Conservation (phyloP, 164 flowering plant genomes). For the Annona squamosa region DNA sequence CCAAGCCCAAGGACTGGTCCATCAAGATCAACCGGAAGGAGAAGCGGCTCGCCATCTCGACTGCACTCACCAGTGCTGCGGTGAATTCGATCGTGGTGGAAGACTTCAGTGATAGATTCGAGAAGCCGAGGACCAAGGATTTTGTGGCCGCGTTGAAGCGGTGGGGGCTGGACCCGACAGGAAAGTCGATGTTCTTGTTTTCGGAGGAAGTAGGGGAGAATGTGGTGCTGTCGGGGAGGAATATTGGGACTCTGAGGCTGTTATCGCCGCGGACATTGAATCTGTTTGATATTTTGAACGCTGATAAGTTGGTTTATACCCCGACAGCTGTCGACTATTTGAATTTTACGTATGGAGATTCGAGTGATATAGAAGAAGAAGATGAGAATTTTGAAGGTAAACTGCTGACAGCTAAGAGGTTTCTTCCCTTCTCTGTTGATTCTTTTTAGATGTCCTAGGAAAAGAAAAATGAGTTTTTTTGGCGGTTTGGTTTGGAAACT, state of each 20-base stretch:
- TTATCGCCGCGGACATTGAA: slow-evolving; percentile 85
- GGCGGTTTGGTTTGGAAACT: neutral
- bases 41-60: slow-evolving; percentile 77
- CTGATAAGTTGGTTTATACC: slow-evolving; percentile 15
- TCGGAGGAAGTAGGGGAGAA: slow-evolving; percentile 52
- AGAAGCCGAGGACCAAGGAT: slow-evolving; percentile 83
- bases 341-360: slow-evolving; percentile 14
- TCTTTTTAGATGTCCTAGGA: no score
- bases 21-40: slow-evolving; percentile 88
- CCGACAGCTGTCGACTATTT: slow-evolving; percentile 13
- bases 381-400: slow-evolving; percentile 9
- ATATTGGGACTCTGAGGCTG: slow-evolving; percentile 73
- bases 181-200: slow-evolving; percentile 69
- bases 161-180: slow-evolving; percentile 85
- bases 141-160: slow-evolving; percentile 74
- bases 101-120: slow-evolving; percentile 64
- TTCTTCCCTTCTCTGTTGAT: neutral
- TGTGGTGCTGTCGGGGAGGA: slow-evolving; percentile 66
- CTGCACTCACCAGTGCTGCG: slow-evolving; percentile 72
- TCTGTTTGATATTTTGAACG: slow-evolving; percentile 81
- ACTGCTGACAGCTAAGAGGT: neutral
- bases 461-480: neutral
- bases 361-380: slow-evolving; percentile 9
- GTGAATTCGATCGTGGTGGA: slow-evolving; percentile 63
- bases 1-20: slow-evolving; percentile 89